These are phyloP conservation scores for Plenodomus lindquistii DNA, from an alignment of 2,329 filamentous ascomycete genomes.

Conservation along the genomic window DNA sequence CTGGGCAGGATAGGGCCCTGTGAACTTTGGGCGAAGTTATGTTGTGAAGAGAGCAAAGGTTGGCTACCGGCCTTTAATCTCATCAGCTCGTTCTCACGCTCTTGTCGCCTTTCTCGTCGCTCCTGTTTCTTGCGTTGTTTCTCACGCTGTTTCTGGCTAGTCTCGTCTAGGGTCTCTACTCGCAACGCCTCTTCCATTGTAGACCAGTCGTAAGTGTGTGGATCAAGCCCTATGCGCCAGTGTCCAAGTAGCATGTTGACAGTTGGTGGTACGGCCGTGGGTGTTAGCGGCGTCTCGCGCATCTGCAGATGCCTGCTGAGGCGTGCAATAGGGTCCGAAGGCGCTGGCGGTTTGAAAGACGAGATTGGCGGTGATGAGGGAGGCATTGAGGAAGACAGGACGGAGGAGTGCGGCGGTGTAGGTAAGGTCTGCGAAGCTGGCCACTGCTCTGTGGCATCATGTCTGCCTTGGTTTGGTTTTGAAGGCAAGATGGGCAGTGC, in stretches of 20 bases:
- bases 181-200: constrained; percentile 33
- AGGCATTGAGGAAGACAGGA: constrained; percentile 18
- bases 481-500: constrained; percentile 27
- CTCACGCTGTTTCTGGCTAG: constrained; percentile 42
- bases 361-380: constrained; percentile 10
- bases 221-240: constrained; percentile 47
- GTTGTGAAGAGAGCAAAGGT: constrained; percentile 2
- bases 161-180: constrained; percentile 37
- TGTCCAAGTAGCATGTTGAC: constrained; percentile 47
- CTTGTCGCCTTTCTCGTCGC: constrained; percentile 46
- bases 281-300: constrained; percentile 20
- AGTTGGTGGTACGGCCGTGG: constrained; percentile 31
- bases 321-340: constrained; percentile 28
- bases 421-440: constrained; percentile 14
- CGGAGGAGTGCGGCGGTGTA: constrained; percentile 16
- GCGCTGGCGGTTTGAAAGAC: constrained; percentile 1
- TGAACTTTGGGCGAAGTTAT: constrained; percentile 31
- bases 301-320: constrained; percentile 45
- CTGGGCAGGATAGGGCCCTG: constrained; percentile 28
- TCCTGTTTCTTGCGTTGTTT: constrained; percentile 46
- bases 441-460: neutral
- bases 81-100: constrained; percentile 41
- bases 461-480: constrained; percentile 6
- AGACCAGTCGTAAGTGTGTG: constrained; percentile 47
- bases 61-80: constrained; percentile 26